Evolutionary conservation across 2,329 filamentous ascomycete species (phyloP).

Genomic region (Aspergillus ruber): DNA sequence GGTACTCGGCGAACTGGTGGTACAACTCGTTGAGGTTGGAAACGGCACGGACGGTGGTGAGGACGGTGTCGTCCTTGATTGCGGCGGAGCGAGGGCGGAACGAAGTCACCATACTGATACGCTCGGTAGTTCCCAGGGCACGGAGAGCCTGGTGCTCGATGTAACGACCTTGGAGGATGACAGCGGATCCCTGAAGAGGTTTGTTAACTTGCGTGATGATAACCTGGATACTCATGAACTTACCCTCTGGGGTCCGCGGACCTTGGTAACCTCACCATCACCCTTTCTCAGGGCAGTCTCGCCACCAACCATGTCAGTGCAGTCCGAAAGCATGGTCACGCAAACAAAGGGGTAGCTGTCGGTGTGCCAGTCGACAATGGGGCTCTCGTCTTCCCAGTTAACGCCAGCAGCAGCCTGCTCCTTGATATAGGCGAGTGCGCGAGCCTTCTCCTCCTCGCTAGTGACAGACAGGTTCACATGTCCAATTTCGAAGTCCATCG

Average conservation of each 20-base stretch:
- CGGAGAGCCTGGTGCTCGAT: constrained; percentile 59
- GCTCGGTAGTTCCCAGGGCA: constrained; percentile 53
- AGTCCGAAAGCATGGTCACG: constrained; percentile 62
- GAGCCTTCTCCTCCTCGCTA: constrained; percentile 41
- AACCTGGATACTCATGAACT: constrained; percentile 14
- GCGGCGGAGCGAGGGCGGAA: constrained; percentile 54
- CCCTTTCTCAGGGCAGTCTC: constrained; percentile 56
- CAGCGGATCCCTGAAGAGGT: constrained; percentile 49
- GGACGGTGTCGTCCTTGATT: constrained; percentile 54
- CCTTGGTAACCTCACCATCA: constrained; percentile 50
- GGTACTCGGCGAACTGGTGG: constrained; percentile 56
- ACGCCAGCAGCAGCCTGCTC: constrained; percentile 39
- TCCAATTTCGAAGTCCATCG: constrained; percentile 52
- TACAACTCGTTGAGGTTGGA: constrained; percentile 55
- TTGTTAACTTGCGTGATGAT: neutral
- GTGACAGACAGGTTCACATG: constrained; percentile 51
- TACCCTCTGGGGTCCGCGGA: constrained; percentile 56
- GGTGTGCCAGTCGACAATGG: constrained; percentile 57
- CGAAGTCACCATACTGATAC: constrained; percentile 61
- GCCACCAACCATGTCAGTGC: constrained; percentile 56
- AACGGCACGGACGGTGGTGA: constrained; percentile 55
- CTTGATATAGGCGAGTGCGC: constrained; percentile 36
- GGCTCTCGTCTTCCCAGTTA: constrained; percentile 44
- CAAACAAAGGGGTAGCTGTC: constrained; percentile 65
- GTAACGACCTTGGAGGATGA: constrained; percentile 62